Evolutionary conservation across 1,284 basidiomycete genomes (phyloP), one percentile per base, ranked within the genome.

Genomic region (Tranzscheliella williamsii): DNA sequence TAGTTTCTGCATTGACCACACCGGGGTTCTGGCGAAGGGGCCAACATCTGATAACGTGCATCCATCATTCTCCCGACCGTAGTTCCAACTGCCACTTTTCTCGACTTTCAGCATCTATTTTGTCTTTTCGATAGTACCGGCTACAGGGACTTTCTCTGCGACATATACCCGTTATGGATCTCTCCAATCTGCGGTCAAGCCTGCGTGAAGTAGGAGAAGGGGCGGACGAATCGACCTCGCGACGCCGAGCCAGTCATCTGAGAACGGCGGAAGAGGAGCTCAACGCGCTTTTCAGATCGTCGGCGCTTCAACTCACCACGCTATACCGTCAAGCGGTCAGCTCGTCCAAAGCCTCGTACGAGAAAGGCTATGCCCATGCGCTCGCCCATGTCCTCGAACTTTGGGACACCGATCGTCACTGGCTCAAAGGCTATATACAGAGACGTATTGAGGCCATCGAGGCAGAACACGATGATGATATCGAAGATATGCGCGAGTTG

Each of bases 341-440:
- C 15, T 46, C 42, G 18, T 43, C 34, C 15, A 62, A 57, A 17
- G 22, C 49, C 5, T 54, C 53, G 15, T 63, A 55, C 21, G 54
- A 61, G 17, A 60, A 52, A 17, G 63, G 63, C 0, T 66, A 66
- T 22, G 46, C 47, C 20, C 53, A 66, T 43, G 63, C 57, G 12
- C 23, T 66, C 23, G 49, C 49, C 17, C 57, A 66, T 35, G 53
- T 66, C 15, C 32, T 66, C n/a, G 63, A 66, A 22, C 22, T 66
- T n/a, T 51, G 58, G 49, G 45, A 56, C 3, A 47, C 42, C 15
- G 60, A 64, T 40, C 38, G 40, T 12, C 50, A 42, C 21, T 66
- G 63, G 63, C 40, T 66, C 5, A 56, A 44, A n/a, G 60, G 63
- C n/a, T 66, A 66, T 29, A 24, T 66, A 22, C 57, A 62, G 42